phyloP scores from a whole-genome alignment of 306 rosid genomes.

The Cucumis cinereus region DNA sequence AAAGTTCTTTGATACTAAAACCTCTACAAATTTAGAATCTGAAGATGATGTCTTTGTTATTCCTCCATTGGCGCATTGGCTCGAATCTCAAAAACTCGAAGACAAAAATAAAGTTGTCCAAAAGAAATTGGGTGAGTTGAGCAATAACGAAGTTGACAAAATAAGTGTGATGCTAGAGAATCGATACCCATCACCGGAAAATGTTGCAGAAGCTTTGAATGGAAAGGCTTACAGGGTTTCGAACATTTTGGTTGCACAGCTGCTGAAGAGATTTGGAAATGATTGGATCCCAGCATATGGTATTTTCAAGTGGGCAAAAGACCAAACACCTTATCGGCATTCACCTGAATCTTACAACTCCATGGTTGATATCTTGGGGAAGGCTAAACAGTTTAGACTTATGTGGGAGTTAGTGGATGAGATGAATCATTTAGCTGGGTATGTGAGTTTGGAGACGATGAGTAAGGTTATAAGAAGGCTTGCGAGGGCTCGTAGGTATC shows the following conservation, averaged over 20 bases:
- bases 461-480: slow-evolving; percentile 46
- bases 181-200: slow-evolving; percentile 32
- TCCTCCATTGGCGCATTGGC: slow-evolving; percentile 72
- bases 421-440: slow-evolving; percentile 36
- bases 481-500: slow-evolving; percentile 28
- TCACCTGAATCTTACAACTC: slow-evolving; percentile 18
- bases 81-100: slow-evolving; percentile 24
- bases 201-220: slow-evolving; percentile 1
- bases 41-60: slow-evolving; percentile 61
- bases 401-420: slow-evolving; percentile 68
- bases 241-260: slow-evolving; percentile 24
- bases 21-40: slow-evolving; percentile 8
- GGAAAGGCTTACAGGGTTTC: slow-evolving; percentile 22
- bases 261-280: slow-evolving; percentile 50
- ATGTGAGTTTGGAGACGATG: slow-evolving; percentile 45
- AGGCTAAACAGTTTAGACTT: slow-evolving; percentile 12
- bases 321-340: slow-evolving; percentile 55
- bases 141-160: slow-evolving; percentile 20
- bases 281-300: slow-evolving; percentile 63
- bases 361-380: slow-evolving; percentile 70
- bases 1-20: slow-evolving; percentile 26
- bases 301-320: slow-evolving; percentile 64
- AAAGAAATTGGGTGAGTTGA: not conserved
- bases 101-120: not conserved
- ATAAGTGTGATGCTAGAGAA: slow-evolving; percentile 30